Evolutionary conservation across 1,284 basidiomycete species (phyloP).

Genomic region (Takashimella tepidaria): DNA sequence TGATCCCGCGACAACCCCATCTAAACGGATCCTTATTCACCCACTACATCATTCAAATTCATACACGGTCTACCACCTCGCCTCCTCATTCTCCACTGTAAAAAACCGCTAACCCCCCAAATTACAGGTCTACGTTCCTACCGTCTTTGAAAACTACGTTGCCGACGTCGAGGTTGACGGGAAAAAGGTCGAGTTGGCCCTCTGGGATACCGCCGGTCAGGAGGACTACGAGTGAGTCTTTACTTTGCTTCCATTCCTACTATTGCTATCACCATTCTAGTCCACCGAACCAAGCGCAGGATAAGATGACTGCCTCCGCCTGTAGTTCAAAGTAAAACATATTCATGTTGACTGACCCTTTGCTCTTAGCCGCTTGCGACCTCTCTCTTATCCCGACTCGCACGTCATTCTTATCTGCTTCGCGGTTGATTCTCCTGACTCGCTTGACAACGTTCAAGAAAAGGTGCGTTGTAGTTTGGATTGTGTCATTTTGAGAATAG

Average conservation of each 20-base stretch:
- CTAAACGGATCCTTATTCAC: no score
- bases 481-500: no score
- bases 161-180: conserved; percentile 86
- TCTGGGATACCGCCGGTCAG: conserved; percentile 95
- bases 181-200: conserved; percentile 83
- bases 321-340: no score
- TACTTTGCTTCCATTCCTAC: neutral
- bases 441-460: conserved; percentile 90
- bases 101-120: neutral
- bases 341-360: no score
- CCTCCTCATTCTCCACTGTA: no score
- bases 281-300: neutral
- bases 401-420: conserved; percentile 93
- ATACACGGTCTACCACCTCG: no score
- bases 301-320: no score
- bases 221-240: conserved; percentile 59
- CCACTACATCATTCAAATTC: no score
- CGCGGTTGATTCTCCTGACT: conserved; percentile 85
- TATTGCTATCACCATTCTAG: neutral
- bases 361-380: conserved; percentile 85
- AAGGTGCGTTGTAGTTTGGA: conserved; percentile 62
- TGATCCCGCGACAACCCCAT: neutral
- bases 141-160: conserved; percentile 81
- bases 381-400: conserved; percentile 84
- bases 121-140: conserved; percentile 89